A percentile compares a stretch with the other conserved stretches of the same genome.
Conservation (phyloP, 2,329 filamentous ascomycete species). For the Xylariaceae sp. region DNA sequence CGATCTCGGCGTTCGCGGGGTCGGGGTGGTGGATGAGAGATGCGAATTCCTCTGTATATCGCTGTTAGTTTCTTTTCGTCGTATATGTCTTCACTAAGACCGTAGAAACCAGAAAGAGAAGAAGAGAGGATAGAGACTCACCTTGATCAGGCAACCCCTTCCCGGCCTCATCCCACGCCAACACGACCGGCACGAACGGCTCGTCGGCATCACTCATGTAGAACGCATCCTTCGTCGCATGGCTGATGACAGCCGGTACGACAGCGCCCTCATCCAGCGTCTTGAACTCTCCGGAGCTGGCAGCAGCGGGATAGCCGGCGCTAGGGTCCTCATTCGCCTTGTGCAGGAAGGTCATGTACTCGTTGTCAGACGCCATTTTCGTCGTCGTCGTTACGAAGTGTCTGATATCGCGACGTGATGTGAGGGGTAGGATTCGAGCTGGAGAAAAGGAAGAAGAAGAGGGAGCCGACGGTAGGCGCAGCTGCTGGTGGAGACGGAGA, state of each 20-base stretch:
- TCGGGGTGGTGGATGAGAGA: conserved; percentile 56
- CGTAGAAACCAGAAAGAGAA: neutral
- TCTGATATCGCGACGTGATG: neutral
- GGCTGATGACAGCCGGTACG: conserved; percentile 55
- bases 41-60: conserved; percentile 59
- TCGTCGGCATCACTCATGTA: conserved; percentile 83
- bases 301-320: conserved; percentile 43
- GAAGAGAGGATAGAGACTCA: conserved; percentile 34
- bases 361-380: conserved; percentile 69
- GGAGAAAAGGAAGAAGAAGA: neutral
- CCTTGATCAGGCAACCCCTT: conserved; percentile 56
- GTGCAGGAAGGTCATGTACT: conserved; percentile 78
- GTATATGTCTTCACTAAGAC: neutral
- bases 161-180: conserved; percentile 53
- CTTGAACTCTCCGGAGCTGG: conserved; percentile 42
- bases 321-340: conserved; percentile 79
- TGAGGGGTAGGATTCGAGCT: neutral
- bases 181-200: conserved; percentile 70
- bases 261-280: conserved; percentile 47
- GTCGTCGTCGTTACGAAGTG: conserved; percentile 3
- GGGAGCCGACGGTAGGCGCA: too few species aligned
- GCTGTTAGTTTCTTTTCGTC: neutral
- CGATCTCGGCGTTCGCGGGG: conserved; percentile 51
- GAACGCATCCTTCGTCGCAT: conserved; percentile 51
- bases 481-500: neutral